A percentile compares a stretch with the other conserved stretches of the same genome.
Evolutionary conservation across 352 stramenopile species (phyloP).

Genomic region (Phytophthora ramorum): DNA sequence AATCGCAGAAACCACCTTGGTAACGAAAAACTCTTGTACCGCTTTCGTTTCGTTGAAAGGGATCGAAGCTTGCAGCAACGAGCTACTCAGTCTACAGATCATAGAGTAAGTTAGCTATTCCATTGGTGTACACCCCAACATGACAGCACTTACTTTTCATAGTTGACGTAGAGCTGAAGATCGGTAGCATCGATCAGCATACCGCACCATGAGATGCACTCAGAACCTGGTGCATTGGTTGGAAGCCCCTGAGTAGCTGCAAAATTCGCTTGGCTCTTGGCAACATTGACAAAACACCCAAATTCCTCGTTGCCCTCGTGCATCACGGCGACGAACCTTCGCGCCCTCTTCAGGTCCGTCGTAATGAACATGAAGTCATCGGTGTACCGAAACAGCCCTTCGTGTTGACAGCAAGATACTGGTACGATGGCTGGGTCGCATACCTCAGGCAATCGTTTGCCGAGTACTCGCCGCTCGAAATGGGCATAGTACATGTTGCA

Average conservation of each 20-base stretch:
- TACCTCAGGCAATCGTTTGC: conserved; percentile 43
- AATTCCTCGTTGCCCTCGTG: conserved; percentile 68
- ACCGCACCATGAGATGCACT: conserved; percentile 68
- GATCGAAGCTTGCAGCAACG: conserved; percentile 51
- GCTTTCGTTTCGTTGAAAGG: conserved; percentile 67
- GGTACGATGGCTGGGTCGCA: conserved; percentile 16
- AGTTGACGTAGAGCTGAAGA: conserved; percentile 80
- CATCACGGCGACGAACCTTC: conserved; percentile 64
- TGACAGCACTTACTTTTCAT: conserved; percentile 64
- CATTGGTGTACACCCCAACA: background rate
- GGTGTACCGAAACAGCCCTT: conserved; percentile 76
- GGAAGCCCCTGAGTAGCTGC: no score
- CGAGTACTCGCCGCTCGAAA: conserved; percentile 71
- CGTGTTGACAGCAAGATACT: conserved; percentile 49
- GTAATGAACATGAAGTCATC: conserved; percentile 85
- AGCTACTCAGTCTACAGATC: conserved; percentile 36
- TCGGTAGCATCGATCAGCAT: conserved; percentile 62
- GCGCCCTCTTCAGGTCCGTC: conserved; percentile 54
- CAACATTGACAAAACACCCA: conserved; percentile 66
- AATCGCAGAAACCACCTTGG: conserved; percentile 68
- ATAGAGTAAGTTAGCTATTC: conserved; percentile 7
- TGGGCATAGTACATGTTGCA: conserved; percentile 87
- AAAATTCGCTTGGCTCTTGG: conserved; percentile 80
- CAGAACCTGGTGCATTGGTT: background rate
- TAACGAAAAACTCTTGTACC: conserved; percentile 60